Evolutionary conservation across 768 basidiomycete species (phyloP).

Genomic region (Termitomyces sp.): DNA sequence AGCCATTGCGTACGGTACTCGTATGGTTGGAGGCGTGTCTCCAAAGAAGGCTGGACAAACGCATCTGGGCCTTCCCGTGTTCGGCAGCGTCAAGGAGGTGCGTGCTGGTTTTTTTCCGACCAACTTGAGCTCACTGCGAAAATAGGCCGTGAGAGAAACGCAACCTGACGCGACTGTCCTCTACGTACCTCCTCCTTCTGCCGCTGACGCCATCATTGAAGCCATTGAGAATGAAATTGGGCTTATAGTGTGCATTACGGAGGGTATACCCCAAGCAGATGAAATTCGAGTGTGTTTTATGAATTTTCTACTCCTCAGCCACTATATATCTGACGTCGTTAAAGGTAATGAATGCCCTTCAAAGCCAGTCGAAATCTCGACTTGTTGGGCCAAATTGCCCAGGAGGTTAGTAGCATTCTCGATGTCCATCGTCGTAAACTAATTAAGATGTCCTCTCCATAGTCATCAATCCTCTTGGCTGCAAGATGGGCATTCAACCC

Average conservation of each 20-base stretch:
- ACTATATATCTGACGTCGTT: background rate
- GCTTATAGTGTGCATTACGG: constrained; percentile 97
- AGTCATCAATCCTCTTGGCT: constrained; percentile 95
- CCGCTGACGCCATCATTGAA: constrained; percentile 97
- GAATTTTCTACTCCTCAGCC: constrained; percentile 1
- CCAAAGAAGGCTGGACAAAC: constrained; percentile 95
- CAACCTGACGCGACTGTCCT: constrained; percentile 93
- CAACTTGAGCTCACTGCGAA: background rate
- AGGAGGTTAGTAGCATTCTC: constrained; percentile 43
- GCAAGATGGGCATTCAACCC: constrained; percentile 99
- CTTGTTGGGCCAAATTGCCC: constrained; percentile 99
- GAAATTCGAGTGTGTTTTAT: constrained; percentile 76
- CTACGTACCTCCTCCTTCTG: constrained; percentile 96
- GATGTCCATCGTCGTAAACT: background rate
- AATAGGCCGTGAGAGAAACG: constrained; percentile 80
- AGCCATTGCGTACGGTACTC: constrained; percentile 92
- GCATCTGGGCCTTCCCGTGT: constrained; percentile 94
- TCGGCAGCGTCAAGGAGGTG: constrained; percentile 89
- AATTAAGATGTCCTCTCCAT: background rate
- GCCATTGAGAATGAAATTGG: constrained; percentile 98
- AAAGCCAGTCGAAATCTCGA: constrained; percentile 89
- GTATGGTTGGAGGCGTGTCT: constrained; percentile 97
- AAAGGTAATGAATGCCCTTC: constrained; percentile 90
- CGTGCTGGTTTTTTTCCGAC: constrained; percentile 14
- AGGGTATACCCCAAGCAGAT: constrained; percentile 97